Evolutionary conservation across 2,329 filamentous ascomycete genomes (phyloP).

Genomic region (Pyrenophora teres): DNA sequence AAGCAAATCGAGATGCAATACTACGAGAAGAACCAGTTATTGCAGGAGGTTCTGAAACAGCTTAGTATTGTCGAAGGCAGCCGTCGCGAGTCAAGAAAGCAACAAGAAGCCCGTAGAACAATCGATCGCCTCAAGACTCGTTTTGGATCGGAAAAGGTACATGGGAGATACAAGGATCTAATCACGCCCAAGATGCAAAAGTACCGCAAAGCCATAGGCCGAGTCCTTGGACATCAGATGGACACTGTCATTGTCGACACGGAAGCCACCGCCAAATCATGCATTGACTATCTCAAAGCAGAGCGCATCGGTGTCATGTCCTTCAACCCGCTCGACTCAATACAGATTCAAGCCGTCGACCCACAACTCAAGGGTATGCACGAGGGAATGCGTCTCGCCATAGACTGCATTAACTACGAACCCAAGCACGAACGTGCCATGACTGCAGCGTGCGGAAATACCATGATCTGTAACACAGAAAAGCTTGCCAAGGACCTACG

Average conservation of each 20-base stretch:
- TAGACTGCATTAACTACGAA: slow-evolving; percentile 96
- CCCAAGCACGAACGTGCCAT: slow-evolving; percentile 86
- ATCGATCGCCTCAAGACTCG: slow-evolving; percentile 86
- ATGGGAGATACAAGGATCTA: slow-evolving; percentile 85
- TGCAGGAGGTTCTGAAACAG: slow-evolving; percentile 79
- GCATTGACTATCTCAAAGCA: slow-evolving; percentile 91
- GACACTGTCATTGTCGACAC: slow-evolving; percentile 95
- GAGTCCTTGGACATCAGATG: slow-evolving; percentile 88
- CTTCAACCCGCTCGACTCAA: slow-evolving; percentile 95
- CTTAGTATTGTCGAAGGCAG: slow-evolving; percentile 84
- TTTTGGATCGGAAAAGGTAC: slow-evolving; percentile 76
- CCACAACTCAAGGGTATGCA: slow-evolving; percentile 88
- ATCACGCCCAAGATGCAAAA: slow-evolving; percentile 98
- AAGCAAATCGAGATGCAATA: slow-evolving; percentile 71
- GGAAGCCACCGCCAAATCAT: slow-evolving; percentile 91
- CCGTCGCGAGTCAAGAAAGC: slow-evolving; percentile 81
- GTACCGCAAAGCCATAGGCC: slow-evolving; percentile 89
- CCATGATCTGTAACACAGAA: slow-evolving; percentile 89
- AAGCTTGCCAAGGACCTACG: slow-evolving; percentile 87
- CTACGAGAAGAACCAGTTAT: slow-evolving; percentile 89
- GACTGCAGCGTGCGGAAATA: slow-evolving; percentile 91
- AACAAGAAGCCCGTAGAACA: slow-evolving; percentile 78
- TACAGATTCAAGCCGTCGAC: slow-evolving; percentile 90
- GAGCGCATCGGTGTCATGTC: slow-evolving; percentile 86
- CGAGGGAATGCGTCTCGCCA: slow-evolving; percentile 81